A percentile compares a stretch with the other conserved stretches of the same genome.
Evolutionary conservation across 306 rosid genomes (phyloP).

Genomic region (Vigna hirtella): DNA sequence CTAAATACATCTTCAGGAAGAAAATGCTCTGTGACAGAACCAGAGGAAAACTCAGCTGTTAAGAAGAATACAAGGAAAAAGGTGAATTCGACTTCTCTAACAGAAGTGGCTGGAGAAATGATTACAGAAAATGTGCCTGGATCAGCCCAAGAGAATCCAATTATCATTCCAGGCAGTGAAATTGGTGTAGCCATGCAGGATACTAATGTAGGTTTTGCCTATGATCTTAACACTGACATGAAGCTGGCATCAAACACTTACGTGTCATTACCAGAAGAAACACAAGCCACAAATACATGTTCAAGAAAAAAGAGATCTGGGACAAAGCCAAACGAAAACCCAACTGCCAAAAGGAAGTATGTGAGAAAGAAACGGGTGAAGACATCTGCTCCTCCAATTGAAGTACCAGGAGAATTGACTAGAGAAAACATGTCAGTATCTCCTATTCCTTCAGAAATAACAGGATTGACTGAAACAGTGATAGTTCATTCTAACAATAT

Average conservation of each 20-base stretch:
- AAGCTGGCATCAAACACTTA: slow-evolving; percentile 38
- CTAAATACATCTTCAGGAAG: slow-evolving; percentile 39
- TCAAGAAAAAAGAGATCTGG: slow-evolving; percentile 32
- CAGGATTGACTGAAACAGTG: slow-evolving; percentile 43
- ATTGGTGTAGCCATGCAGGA: slow-evolving; percentile 37
- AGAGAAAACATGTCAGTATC: slow-evolving; percentile 39
- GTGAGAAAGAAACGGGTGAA: slow-evolving; percentile 27
- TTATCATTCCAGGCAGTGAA: slow-evolving; percentile 32
- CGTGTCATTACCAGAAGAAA: slow-evolving; percentile 42
- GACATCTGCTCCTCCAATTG: slow-evolving; percentile 40
- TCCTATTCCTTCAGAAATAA: slow-evolving; percentile 44
- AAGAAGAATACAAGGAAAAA: slow-evolving; percentile 36
- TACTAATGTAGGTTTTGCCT: slow-evolving; percentile 32
- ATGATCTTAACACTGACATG: slow-evolving; percentile 36
- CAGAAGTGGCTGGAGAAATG: slow-evolving; percentile 40
- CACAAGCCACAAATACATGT: slow-evolving; percentile 35
- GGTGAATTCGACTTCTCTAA: slow-evolving; percentile 41
- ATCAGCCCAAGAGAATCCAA: slow-evolving; percentile 36
- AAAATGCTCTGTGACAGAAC: slow-evolving; percentile 19
- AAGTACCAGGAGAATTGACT: slow-evolving; percentile 39
- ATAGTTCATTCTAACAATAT: slow-evolving; percentile 42
- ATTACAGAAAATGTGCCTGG: slow-evolving; percentile 37
- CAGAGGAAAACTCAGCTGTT: slow-evolving; percentile 20
- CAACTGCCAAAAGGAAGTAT: slow-evolving; percentile 32
- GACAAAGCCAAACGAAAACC: slow-evolving; percentile 30